Conservation (phyloP, 2,329 filamentous ascomycete genomes). For the Aspergillus brunneoviolaceus region DNA sequence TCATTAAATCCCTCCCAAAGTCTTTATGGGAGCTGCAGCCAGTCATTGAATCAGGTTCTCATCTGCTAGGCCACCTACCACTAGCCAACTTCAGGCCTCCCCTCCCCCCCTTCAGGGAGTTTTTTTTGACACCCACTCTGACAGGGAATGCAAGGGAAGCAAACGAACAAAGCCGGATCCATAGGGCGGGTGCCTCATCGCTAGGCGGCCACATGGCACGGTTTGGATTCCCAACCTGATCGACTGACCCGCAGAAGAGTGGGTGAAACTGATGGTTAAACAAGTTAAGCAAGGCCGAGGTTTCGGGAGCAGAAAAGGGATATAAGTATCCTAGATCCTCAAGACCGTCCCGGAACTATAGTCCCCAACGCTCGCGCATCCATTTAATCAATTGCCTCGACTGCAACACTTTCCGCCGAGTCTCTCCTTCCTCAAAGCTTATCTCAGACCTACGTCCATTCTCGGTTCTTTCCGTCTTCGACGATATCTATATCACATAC, state of each 20-base stretch:
- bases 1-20: neutral
- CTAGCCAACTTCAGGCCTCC: neutral
- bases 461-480: neutral
- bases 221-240: conserved; percentile 1
- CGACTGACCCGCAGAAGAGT: neutral
- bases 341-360: neutral
- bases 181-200: conserved; percentile 1
- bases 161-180: conserved; percentile 4
- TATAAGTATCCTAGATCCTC: conserved; percentile 1
- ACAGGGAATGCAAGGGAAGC: conserved; percentile 4
- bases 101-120: neutral
- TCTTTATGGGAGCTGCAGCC: neutral
- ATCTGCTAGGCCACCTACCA: neutral
- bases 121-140: neutral
- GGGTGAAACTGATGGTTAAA: neutral
- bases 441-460: neutral
- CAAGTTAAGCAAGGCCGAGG: neutral
- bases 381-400: neutral
- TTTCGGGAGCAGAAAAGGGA: neutral
- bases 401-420: neutral
- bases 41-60: neutral
- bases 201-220: conserved; percentile 9
- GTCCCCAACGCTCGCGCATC: neutral
- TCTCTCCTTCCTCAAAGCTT: neutral
- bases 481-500: neutral